phyloP scores from a whole-genome alignment of 2,329 filamentous ascomycete genomes.

The Beauveria sp. region DNA sequence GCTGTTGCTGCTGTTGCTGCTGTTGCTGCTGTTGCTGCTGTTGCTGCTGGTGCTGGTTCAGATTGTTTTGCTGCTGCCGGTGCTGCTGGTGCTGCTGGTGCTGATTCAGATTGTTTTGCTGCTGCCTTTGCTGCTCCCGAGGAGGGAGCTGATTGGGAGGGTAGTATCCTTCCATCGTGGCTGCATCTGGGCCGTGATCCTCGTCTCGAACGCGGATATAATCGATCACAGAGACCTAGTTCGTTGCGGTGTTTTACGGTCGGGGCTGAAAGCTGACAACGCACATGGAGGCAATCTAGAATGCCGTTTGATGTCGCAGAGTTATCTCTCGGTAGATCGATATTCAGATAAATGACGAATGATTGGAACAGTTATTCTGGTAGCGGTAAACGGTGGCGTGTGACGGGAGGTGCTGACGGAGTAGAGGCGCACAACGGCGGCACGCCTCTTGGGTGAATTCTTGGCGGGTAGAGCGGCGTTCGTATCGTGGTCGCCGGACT shows the following conservation, averaged over 20 bases:
- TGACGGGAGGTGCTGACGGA: neutral
- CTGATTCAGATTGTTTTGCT: neutral
- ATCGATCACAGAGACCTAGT: neutral
- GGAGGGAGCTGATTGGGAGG: conserved; percentile 1
- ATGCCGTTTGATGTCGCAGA: neutral
- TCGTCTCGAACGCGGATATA: neutral
- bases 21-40: conserved; percentile 1
- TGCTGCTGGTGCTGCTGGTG: neutral
- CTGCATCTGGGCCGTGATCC: conserved; percentile 5
- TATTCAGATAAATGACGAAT: neutral
- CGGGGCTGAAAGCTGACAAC: neutral
- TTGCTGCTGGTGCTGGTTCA: neutral
- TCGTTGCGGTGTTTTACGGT: neutral
- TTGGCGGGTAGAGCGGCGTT: neutral
- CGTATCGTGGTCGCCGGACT: neutral
- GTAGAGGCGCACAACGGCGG: neutral
- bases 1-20: neutral
- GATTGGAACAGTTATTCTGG: neutral
- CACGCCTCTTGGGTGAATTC: conserved; percentile 4
- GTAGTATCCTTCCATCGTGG: conserved; percentile 11
- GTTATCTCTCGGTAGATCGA: neutral
- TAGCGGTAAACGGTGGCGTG: neutral
- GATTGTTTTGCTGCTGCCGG: neutral
- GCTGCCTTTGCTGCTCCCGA: conserved; percentile 6
- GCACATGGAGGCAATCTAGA: neutral